A percentile compares a stretch with the other conserved stretches of the same genome.
Conservation (phyloP, 2,329 filamentous ascomycete genomes). For the Cadophora sp. region DNA sequence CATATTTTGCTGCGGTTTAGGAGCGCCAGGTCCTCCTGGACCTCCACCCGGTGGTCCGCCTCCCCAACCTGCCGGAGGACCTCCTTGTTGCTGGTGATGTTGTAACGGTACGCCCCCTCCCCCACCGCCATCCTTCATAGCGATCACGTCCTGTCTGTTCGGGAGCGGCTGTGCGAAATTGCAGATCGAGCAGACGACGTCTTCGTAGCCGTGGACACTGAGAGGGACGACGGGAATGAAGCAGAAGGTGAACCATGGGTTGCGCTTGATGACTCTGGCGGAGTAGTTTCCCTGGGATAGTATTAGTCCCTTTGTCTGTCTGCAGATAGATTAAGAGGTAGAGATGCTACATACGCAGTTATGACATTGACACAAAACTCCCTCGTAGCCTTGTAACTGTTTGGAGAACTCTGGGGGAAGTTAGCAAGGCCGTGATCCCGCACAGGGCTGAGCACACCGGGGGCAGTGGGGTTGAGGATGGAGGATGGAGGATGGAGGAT, state of each 20-base stretch:
- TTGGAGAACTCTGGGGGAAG: slow-evolving; percentile 42
- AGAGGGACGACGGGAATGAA: slow-evolving; percentile 78
- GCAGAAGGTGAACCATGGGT: slow-evolving; percentile 82
- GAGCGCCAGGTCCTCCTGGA: slow-evolving; percentile 24
- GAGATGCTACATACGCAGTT: slow-evolving; percentile 58
- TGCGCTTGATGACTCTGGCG: slow-evolving; percentile 65
- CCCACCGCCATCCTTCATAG: slow-evolving; percentile 36
- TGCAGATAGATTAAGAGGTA: background rate
- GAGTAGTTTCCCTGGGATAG: slow-evolving; percentile 60
- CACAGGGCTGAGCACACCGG: slow-evolving; percentile 16
- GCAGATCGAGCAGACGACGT: slow-evolving; percentile 78
- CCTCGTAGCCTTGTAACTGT: slow-evolving; percentile 61
- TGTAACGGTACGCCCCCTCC: slow-evolving; percentile 41
- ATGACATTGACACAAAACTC: slow-evolving; percentile 66
- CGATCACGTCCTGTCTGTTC: slow-evolving; percentile 44
- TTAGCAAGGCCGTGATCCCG: slow-evolving; percentile 29
- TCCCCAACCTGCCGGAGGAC: slow-evolving; percentile 40
- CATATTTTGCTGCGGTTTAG: slow-evolving; percentile 42
- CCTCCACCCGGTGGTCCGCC: slow-evolving; percentile 30
- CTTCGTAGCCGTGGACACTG: slow-evolving; percentile 69
- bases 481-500: background rate
- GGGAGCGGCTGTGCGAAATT: slow-evolving; percentile 74
- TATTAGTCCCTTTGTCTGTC: slow-evolving; percentile 17
- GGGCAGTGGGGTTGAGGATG: slow-evolving; percentile 5
- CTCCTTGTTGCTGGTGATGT: slow-evolving; percentile 33